These are phyloP conservation scores for Cyphellophora europaea DNA, from an alignment of 2,329 filamentous ascomycete species.

Conservation along the genomic window DNA sequence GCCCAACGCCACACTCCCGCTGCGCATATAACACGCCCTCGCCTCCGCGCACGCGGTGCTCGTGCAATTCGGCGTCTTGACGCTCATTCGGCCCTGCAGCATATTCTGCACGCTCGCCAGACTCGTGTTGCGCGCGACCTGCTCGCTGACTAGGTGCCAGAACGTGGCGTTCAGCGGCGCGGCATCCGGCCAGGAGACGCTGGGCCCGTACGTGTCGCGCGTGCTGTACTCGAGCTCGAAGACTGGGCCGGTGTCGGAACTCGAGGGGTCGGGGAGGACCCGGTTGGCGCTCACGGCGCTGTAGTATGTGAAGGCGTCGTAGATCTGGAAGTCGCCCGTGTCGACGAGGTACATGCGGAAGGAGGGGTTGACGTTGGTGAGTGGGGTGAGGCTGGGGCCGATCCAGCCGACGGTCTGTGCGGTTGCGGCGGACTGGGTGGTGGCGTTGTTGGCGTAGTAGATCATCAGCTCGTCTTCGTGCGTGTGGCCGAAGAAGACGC, in stretches of 20 bases:
- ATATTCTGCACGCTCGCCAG: constrained; percentile 44
- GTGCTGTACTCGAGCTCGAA: constrained; percentile 44
- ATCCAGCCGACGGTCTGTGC: constrained; percentile 45
- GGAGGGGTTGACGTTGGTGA: constrained; percentile 46
- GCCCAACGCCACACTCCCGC: constrained; percentile 44
- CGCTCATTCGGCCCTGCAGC: constrained; percentile 43
- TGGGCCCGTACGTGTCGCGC: constrained; percentile 33
- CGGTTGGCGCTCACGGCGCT: constrained; percentile 38
- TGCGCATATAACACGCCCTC: constrained; percentile 52
- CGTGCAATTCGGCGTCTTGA: constrained; percentile 43
- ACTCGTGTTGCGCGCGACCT: constrained; percentile 42
- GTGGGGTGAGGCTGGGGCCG: constrained; percentile 40
- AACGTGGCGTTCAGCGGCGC: constrained; percentile 50
- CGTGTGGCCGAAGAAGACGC: constrained; percentile 46
- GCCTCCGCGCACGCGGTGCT: constrained; percentile 41
- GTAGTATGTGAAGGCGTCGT: constrained; percentile 45
- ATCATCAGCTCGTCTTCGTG: constrained; percentile 47
- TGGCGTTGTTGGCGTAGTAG: constrained; percentile 46
- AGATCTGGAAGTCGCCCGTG: constrained; percentile 43
- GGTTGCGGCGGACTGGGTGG: constrained; percentile 28
- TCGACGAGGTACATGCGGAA: constrained; percentile 48
- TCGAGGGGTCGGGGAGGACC: background rate
- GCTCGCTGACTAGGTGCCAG: constrained; percentile 49
- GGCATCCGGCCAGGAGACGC: constrained; percentile 32
- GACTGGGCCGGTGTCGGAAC: constrained; percentile 32